Conservation (phyloP, 2,329 filamentous ascomycete genomes). For the Aotearoamyces nothofagi region DNA sequence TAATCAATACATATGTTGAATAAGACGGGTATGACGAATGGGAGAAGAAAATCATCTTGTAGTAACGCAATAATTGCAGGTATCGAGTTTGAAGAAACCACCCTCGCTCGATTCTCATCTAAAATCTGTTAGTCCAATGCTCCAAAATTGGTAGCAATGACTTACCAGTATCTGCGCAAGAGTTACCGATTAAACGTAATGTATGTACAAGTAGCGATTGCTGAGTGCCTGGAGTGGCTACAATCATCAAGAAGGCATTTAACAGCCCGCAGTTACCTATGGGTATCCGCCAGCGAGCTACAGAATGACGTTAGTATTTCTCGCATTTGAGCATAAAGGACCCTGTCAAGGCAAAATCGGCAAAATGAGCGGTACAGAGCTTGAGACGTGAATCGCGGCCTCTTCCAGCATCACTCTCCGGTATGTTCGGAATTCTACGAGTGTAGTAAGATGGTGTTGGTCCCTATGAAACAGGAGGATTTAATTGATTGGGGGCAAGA, state of each 20-base stretch:
- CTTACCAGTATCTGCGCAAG: conserved; percentile 42
- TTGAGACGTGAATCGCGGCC: too few species aligned
- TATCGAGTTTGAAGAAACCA: conserved; percentile 34
- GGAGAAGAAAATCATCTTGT: conserved; percentile 26
- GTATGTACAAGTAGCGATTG: conserved; percentile 34
- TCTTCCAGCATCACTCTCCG: too few species aligned
- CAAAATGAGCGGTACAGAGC: too few species aligned
- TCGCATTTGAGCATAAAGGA: too few species aligned
- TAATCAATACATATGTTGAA: conserved; percentile 51
- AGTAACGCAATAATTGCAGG: conserved; percentile 32
- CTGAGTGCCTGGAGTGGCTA: conserved; percentile 24
- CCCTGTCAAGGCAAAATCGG: neutral
- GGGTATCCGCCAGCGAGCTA: conserved; percentile 40
- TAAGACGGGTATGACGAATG: conserved; percentile 42
- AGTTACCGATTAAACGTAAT: conserved; percentile 44
- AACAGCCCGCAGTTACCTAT: conserved; percentile 42
- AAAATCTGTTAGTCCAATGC: too few species aligned
- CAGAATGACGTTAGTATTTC: conserved; percentile 7
- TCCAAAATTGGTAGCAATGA: conserved; percentile 3
- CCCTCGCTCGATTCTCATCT: conserved; percentile 43
- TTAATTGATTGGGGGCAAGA: neutral
- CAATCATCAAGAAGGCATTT: conserved; percentile 34
- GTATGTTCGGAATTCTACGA: neutral
- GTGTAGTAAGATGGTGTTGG: neutral
- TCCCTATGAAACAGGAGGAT: neutral